Conservation (phyloP, 768 basidiomycete species). For the Mycena chlorophos region DNA sequence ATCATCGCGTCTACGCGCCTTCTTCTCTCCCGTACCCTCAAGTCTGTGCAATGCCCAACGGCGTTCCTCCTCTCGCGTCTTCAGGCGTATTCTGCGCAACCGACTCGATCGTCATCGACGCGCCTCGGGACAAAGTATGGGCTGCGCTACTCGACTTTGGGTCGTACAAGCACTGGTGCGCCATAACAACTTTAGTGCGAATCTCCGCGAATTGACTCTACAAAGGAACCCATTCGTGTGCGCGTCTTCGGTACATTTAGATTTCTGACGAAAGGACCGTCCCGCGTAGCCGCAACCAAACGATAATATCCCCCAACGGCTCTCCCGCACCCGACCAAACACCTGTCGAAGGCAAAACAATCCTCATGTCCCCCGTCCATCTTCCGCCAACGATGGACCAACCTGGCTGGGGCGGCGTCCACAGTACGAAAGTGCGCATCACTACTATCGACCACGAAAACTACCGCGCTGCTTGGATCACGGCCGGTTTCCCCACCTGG, state of each 20-base stretch:
- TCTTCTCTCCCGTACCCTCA: no score
- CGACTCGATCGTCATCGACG: constrained; percentile 56
- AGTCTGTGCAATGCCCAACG: no score
- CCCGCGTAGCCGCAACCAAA: constrained; percentile 49
- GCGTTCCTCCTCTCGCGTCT: constrained; percentile 40
- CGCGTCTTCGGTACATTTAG: constrained; percentile 23
- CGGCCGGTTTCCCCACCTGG: constrained; percentile 39
- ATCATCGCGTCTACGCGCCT: no score
- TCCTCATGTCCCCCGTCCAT: constrained; percentile 52
- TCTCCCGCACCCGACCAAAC: constrained; percentile 48
- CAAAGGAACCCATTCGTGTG: constrained; percentile 70
- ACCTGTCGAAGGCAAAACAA: constrained; percentile 46
- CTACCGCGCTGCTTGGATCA: constrained; percentile 57
- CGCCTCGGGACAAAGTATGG: constrained; percentile 65
- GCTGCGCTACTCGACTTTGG: constrained; percentile 57
- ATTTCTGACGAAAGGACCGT: neutral
- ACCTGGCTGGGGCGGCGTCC: constrained; percentile 36
- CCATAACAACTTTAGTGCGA: neutral
- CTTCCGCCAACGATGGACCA: constrained; percentile 61
- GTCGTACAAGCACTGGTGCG: constrained; percentile 62
- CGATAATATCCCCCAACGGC: constrained; percentile 41
- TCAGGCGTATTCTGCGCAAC: constrained; percentile 49
- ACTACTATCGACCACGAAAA: constrained; percentile 53
- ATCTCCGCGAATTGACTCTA: constrained; percentile 2
- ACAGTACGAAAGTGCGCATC: constrained; percentile 46